Base-by-base conservation (phyloP, 129 eudicot genomes). In the Artemisia tridentata region DNA sequence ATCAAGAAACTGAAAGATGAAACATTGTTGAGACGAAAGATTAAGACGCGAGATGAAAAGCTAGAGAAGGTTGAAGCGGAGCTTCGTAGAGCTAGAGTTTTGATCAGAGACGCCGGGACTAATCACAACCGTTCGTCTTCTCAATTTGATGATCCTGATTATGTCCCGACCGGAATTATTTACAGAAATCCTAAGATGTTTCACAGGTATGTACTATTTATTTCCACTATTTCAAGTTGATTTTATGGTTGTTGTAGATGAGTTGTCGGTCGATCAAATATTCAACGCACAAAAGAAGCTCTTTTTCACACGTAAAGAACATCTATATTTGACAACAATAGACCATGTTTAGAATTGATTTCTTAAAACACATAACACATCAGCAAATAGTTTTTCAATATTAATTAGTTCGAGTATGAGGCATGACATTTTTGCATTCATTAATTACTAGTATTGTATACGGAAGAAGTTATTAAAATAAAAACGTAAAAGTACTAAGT, bases 1-100 rank as follows among this genome's bases (percentile, higher is more conserved):
- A 80, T 65, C 3, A 72, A 77, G 77, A 83, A 80, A 45, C 73
- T 86, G 73, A 75, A 84, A 56, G 74, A 59, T 16, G 88, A 86
- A 25, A 65, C 75, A 0, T 25, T 80, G 46, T 47, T 70, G 67
- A 84, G 85, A 74, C 64, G 77, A 65, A 11, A 76, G 34, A 54
- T 68, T 48, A 84, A 79, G 56, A 65, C 68, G 52, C 81, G 80
- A 58, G 96, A 92, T 67, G 18, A 81, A 75, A 86, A 84, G 34
- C 7, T 84, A 63, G 82, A 79, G 74, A 75, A 51, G 59, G 66
- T 83, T 50, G 96, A 92, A 81, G 79, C 68, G 0, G 80, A 75
- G 79, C 93, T 92, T 72, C 80, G 78, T 59, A 75, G 80, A 72
- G 96, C 95, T 16, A 86, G 96, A 73, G 91, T 81, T 54, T 69